Evolutionary conservation across 1,139 yeast genomes (phyloP), one percentile per base, ranked within the genome.

Genomic region (Pichia sp.): DNA sequence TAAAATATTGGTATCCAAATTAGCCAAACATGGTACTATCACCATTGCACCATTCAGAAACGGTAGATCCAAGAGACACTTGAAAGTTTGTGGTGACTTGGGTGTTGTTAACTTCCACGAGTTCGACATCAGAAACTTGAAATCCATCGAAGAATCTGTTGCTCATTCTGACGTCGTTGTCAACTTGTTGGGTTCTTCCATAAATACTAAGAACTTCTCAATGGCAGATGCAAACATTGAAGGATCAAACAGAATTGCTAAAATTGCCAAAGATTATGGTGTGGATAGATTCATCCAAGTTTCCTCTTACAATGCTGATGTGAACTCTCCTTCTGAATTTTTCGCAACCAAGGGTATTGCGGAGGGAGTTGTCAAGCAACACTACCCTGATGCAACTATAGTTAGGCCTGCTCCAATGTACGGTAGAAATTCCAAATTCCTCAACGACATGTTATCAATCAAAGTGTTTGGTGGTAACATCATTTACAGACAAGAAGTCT

Each of bases 81-180:
- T 88, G 63, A 88, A 87, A 72, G 89, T 86, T 51, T 75, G 84
- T 46, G 96, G 96, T 49, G 96, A 88, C 68, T 78, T 88, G 60
- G 96, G 96, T 25, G 96, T 88, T 47, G 90, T 88, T 50, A 86
- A 85, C 71, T 85, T 83, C 68, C 82, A 87, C 59, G 96, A 88
- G 70, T 83, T 87, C 66, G 96, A 88, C 67, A 73, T 89, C 59
- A 78, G 96, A 69, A 88, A 88, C 71, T 62, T 86, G 62, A 74
- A 84, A 66, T 82, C 90, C 16, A 84, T 88, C 62, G 85, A 86
- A 67, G 90, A 86, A 61, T 74, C 89, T 9, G 90, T 88, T 48
- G 85, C 85, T 58, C 83, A 85, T 70, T 84, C 95, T 4, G 96
- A 88, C 66, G 85, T 88, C 54, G 96, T 88, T 12, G 83, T 75